Conservation (phyloP, 1,284 basidiomycete genomes). For the Malassezia obtusa region DNA sequence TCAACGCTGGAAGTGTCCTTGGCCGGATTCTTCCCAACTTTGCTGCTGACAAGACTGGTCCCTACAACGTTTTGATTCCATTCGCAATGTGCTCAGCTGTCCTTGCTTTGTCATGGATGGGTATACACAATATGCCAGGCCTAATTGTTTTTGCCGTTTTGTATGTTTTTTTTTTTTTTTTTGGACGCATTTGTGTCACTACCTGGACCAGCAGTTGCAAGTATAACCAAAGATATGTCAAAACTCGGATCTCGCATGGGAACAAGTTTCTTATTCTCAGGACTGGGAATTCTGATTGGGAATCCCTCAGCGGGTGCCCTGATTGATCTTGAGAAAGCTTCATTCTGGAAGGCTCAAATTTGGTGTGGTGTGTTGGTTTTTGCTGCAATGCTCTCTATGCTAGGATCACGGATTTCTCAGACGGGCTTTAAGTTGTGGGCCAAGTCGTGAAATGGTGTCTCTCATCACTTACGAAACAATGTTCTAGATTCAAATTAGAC, state of each 20-base stretch:
- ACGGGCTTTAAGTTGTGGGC: background rate
- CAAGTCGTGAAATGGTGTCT: background rate
- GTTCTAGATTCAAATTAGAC: no score
- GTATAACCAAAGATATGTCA: constrained; percentile 4
- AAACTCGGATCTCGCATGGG: constrained; percentile 3
- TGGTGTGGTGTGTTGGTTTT: constrained; percentile 6
- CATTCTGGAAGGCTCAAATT: constrained; percentile 13
- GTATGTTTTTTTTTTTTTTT: constrained; percentile 29
- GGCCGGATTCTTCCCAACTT: constrained; percentile 47
- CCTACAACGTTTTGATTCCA: constrained; percentile 46
- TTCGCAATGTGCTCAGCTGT: constrained; percentile 33
- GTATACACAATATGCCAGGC: background rate
- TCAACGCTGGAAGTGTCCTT: constrained; percentile 32
- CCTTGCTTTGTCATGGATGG: constrained; percentile 23
- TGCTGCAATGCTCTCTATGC: background rate
- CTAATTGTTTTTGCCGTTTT: constrained; percentile 25
- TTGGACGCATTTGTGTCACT: constrained; percentile 31
- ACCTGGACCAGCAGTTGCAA: constrained; percentile 9
- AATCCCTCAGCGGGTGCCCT: constrained; percentile 21
- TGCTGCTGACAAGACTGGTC: constrained; percentile 43
- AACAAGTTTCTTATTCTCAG: background rate
- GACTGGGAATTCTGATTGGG: constrained; percentile 18
- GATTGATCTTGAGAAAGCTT: background rate
- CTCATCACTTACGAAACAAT: background rate
- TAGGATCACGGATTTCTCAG: background rate